These are phyloP conservation scores for Domatiomyces globalis DNA, from an alignment of 2,329 filamentous ascomycete species.

Conservation along the genomic window DNA sequence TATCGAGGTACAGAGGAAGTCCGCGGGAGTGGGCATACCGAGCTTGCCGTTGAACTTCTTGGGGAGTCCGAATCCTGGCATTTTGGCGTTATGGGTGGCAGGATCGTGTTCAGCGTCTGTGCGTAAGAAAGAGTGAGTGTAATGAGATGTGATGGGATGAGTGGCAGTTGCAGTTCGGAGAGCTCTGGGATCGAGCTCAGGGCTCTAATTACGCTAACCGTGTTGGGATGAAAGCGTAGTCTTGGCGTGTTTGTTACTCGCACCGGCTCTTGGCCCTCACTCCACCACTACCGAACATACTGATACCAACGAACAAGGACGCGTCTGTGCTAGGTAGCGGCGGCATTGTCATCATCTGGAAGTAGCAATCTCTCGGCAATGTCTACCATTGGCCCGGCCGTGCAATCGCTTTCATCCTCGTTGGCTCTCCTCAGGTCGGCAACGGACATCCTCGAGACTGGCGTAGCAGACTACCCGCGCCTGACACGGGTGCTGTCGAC, in stretches of 20 bases:
- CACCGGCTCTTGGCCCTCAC: too few relatives aligned
- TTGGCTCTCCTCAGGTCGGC: constrained; percentile 49
- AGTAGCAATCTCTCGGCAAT: constrained; percentile 2
- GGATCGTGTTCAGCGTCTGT: not conserved
- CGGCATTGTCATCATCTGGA: too few relatives aligned
- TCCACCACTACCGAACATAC: too few relatives aligned
- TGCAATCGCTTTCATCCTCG: constrained; percentile 45
- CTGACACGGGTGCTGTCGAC: constrained; percentile 49
- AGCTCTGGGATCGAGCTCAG: not conserved
- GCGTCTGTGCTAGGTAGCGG: too few relatives aligned
- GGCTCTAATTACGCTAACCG: too few relatives aligned
- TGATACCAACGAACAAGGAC: too few relatives aligned
- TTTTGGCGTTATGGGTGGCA: constrained; percentile 29
- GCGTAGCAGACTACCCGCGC: constrained; percentile 50
- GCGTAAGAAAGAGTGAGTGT: constrained; percentile 5
- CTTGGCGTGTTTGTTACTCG: too few relatives aligned
- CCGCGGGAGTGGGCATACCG: constrained; percentile 41
- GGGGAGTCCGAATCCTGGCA: constrained; percentile 50
- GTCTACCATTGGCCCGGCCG: constrained; percentile 43
- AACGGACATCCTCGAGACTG: constrained; percentile 47
- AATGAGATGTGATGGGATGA: constrained; percentile 6
- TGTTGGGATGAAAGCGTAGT: too few relatives aligned
- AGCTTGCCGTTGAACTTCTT: constrained; percentile 73
- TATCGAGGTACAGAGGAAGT: not conserved
- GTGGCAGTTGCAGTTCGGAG: constrained; percentile 2